Base-by-base conservation (phyloP, 2,329 filamentous ascomycete genomes). In the Monilinia fructicola region DNA sequence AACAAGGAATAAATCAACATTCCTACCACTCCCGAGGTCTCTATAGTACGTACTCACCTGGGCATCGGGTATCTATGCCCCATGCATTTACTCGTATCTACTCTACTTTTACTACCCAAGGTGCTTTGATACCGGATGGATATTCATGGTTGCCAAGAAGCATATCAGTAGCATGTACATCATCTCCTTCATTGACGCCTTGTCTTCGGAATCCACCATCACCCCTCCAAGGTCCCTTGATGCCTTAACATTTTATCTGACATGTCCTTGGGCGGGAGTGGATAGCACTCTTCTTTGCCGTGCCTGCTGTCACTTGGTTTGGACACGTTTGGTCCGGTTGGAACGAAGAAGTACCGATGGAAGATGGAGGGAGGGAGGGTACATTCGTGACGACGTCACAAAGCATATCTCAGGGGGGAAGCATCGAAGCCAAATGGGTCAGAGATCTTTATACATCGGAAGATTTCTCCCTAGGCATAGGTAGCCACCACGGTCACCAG, bases 321-420 rank as follows among this genome's bases (percentile, higher is more conserved):
- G 56, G 38, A 60, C 56, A 60, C 56, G 56, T 60, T 48, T 18
- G 14, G n/a, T n/a, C 56, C 46, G n/a, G n/a, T 62, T 40, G 11
- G 48, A 52, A 53, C 52, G 61, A 55, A 64, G 52, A 64, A 55
- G 52, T 55, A 64, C 61, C 61, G 61, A 38, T 31, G 56, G 26
- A 56, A 42, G 14, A 42, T 14, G 16, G 4, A 14, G 16, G 40
- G 14, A 42, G 12, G 16, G 4, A 14, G 16, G 40, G 12, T 31
- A 12, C 48, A 44, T 54, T 55, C 28, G 21, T 26, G 44, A 50
- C 58, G 58, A 60, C 58, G 58, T 60, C 58, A 54, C 60, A 40
- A n/a, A 63, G 48, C 60, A 53, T 54, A 11, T 2, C 16, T 38
- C 28, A 60, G 56, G 42, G 42, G 28, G 42, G 28, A 16, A 35